Conservation (phyloP, 2,329 filamentous ascomycete species). For the Pseudonectria buxi region DNA sequence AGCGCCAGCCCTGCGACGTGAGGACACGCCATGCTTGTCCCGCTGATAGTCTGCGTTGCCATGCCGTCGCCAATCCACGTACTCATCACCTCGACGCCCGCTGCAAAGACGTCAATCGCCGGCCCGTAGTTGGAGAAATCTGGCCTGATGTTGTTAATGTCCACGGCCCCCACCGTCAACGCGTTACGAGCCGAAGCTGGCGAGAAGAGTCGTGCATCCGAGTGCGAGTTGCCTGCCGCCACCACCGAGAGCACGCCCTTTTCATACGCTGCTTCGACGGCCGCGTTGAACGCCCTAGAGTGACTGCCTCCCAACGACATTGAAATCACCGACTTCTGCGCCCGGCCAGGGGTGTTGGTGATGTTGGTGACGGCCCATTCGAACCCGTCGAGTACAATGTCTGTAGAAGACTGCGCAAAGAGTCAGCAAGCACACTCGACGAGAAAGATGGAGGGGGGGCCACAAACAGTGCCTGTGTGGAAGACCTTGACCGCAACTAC, state of each 20-base stretch:
- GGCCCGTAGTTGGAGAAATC: constrained; percentile 45
- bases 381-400: constrained; percentile 25
- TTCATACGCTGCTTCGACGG: constrained; percentile 39
- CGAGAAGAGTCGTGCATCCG: constrained; percentile 34
- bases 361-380: constrained; percentile 38
- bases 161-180: constrained; percentile 47
- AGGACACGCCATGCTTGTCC: constrained; percentile 57
- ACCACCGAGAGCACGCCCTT: constrained; percentile 46
- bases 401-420: constrained; percentile 13
- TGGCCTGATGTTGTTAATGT: constrained; percentile 31
- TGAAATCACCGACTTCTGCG: constrained; percentile 41
- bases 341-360: constrained; percentile 29
- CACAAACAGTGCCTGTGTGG: constrained; percentile 14
- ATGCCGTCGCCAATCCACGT: constrained; percentile 37
- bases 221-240: constrained; percentile 46
- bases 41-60: constrained; percentile 42
- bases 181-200: constrained; percentile 42
- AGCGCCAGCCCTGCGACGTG: constrained; percentile 54
- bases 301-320: constrained; percentile 46
- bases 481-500: constrained; percentile 43
- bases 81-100: constrained; percentile 39
- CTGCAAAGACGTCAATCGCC: constrained; percentile 44
- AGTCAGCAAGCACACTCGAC: not conserved
- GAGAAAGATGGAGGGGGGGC: not conserved
- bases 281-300: constrained; percentile 42